Evolutionary conservation across 768 basidiomycete genomes (phyloP).

Genomic region (Lanmaoa rubissima): DNA sequence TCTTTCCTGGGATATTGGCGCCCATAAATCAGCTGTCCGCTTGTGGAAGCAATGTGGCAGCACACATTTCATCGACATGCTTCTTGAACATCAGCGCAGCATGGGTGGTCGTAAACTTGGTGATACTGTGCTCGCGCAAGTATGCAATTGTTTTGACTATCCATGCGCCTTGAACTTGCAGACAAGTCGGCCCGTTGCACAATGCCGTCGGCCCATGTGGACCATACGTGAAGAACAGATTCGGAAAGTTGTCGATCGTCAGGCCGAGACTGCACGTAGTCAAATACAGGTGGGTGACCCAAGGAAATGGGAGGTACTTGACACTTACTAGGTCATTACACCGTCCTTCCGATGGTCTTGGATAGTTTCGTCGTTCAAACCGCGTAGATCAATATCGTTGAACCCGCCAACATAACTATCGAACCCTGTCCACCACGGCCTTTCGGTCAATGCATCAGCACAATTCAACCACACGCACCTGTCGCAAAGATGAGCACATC

Average conservation of each 20-base stretch:
- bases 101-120: constrained; percentile 9
- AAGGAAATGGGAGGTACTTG: neutral
- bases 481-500: constrained; percentile 20
- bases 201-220: constrained; percentile 13
- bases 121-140: constrained; percentile 8
- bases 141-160: constrained; percentile 9
- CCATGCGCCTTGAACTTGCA: constrained; percentile 7
- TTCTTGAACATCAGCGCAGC: constrained; percentile 13
- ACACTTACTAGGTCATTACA: constrained; percentile 13
- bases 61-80: neutral
- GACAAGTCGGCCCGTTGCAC: constrained; percentile 9
- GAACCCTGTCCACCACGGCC: constrained; percentile 3
- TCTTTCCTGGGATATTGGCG: constrained; percentile 11
- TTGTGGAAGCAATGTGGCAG: neutral
- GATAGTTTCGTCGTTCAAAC: constrained; percentile 9
- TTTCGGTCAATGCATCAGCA: neutral
- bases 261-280: constrained; percentile 9
- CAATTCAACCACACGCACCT: neutral
- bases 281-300: neutral
- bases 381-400: constrained; percentile 10
- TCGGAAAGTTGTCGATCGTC: constrained; percentile 16
- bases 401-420: constrained; percentile 7
- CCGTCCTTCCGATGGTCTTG: constrained; percentile 17
- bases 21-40: constrained; percentile 8
- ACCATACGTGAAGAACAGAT: constrained; percentile 10